Percentiles rank a stretch among this genome's conserved stretches.
phyloP scores from a whole-genome alignment of 257 asterid species.

The Thymus quinquecostatus region DNA sequence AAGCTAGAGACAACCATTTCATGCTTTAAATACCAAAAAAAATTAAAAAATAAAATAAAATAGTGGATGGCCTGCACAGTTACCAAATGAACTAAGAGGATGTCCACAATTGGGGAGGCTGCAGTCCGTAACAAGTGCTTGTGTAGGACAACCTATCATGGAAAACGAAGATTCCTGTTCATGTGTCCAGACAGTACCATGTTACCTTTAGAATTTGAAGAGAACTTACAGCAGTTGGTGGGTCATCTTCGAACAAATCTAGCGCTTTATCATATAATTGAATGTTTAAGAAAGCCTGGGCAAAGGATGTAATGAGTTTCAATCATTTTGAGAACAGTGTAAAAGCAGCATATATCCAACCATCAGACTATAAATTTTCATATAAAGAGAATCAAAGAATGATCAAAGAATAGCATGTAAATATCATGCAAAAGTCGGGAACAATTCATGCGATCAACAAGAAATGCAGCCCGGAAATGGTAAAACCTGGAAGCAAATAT shows the following conservation, averaged over 20 bases:
- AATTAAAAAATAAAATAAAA: neutral
- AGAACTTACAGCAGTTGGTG: slow-evolving; percentile 70
- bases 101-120: slow-evolving; percentile 76
- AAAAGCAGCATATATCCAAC: slow-evolving; percentile 6
- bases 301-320: slow-evolving; percentile 23
- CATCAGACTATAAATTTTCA: slow-evolving; percentile 20
- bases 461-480: slow-evolving; percentile 20
- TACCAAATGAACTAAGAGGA: slow-evolving; percentile 81
- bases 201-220: slow-evolving; percentile 21
- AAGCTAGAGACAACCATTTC: slow-evolving; percentile 24
- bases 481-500: slow-evolving; percentile 1
- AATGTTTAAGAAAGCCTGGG: slow-evolving; percentile 78
- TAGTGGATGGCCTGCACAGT: slow-evolving; percentile 26
- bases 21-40: slow-evolving; percentile 19
- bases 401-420: slow-evolving; percentile 16
- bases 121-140: slow-evolving; percentile 87
- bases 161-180: slow-evolving; percentile 22
- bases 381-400: slow-evolving; percentile 20
- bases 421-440: slow-evolving; percentile 20
- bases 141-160: slow-evolving; percentile 70
- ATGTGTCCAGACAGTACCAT: slow-evolving; percentile 12
- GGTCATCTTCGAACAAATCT: slow-evolving; percentile 94
- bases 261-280: slow-evolving; percentile 92
- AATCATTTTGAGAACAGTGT: slow-evolving; percentile 23
- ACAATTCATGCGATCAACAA: slow-evolving; percentile 22